Evolutionary conservation across 345 rosid genomes (phyloP).

Genomic region (Geranium brycei): DNA sequence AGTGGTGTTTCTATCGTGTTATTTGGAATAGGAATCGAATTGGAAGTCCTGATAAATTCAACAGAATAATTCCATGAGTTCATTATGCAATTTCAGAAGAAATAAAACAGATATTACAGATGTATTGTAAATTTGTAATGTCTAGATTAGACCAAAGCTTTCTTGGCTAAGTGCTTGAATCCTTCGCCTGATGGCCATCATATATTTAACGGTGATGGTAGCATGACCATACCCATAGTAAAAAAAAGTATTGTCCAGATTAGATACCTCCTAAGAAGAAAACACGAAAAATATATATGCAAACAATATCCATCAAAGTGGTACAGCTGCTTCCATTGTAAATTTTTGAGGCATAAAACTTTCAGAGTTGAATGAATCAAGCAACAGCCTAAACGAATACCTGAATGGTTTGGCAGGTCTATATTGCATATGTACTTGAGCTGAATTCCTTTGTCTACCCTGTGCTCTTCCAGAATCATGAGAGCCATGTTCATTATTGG

Average conservation of each 20-base stretch:
- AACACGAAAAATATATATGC: background rate
- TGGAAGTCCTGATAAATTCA: background rate
- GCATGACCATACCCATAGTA: no score
- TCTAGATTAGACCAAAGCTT: no score
- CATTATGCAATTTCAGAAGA: background rate
- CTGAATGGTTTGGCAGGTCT: conserved; percentile 31
- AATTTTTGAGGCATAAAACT: background rate
- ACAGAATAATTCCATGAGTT: background rate
- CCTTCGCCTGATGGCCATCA: no score
- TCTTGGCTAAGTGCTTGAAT: no score
- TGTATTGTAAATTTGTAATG: no score
- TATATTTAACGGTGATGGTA: no score
- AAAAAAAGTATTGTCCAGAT: no score
- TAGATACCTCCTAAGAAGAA: background rate
- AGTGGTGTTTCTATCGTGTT: background rate
- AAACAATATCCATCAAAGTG: background rate
- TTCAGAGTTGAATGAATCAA: background rate
- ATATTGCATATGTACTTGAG: conserved; percentile 15
- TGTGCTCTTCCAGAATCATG: background rate
- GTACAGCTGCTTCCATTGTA: no score
- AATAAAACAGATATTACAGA: background rate
- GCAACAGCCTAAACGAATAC: conserved; percentile 11
- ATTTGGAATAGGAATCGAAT: background rate
- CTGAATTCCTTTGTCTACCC: conserved; percentile 15
- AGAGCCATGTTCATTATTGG: background rate